Evolutionary conservation across 2,329 filamentous ascomycete species (phyloP).

Genomic region (Neopestalotiopsis sp.): DNA sequence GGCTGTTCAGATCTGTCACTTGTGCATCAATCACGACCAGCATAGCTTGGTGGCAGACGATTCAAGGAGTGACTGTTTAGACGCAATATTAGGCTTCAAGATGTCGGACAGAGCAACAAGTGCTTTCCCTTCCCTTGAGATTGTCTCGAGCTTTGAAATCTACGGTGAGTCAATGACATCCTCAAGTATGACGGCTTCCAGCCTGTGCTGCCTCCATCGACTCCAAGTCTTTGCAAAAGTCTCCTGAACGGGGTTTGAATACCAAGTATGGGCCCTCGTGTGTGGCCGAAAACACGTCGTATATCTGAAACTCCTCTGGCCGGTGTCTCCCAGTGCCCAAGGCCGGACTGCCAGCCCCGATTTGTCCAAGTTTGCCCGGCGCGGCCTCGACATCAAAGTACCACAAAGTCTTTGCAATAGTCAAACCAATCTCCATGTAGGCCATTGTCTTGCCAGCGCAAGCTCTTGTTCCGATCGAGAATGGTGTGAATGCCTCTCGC

Average conservation of each 20-base stretch:
- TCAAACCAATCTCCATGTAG: slow-evolving; percentile 27
- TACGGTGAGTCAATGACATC: no score
- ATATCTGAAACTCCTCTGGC: not conserved
- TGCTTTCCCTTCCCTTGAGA: no score
- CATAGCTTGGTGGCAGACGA: no score
- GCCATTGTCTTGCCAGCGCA: slow-evolving; percentile 40
- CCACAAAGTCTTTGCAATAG: slow-evolving; percentile 27
- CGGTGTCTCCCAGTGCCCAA: not conserved
- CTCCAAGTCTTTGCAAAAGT: not conserved
- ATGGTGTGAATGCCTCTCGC: slow-evolving; percentile 33
- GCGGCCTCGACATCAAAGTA: slow-evolving; percentile 24
- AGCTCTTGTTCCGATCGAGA: slow-evolving; percentile 39
- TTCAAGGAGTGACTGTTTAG: no score
- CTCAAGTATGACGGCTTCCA: no score
- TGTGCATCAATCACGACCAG: no score
- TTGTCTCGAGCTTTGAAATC: no score
- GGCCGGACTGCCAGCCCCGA: not conserved
- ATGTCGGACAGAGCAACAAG: no score
- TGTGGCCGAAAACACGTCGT: not conserved
- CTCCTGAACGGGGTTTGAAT: not conserved
- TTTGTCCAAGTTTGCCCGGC: not conserved
- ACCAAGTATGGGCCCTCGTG: slow-evolving; percentile 5
- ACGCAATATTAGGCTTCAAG: no score
- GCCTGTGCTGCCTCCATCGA: no score
- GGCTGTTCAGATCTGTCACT: no score